Evolutionary conservation across 139 green algal species (phyloP).

Genomic region (Micractinium sp.): DNA sequence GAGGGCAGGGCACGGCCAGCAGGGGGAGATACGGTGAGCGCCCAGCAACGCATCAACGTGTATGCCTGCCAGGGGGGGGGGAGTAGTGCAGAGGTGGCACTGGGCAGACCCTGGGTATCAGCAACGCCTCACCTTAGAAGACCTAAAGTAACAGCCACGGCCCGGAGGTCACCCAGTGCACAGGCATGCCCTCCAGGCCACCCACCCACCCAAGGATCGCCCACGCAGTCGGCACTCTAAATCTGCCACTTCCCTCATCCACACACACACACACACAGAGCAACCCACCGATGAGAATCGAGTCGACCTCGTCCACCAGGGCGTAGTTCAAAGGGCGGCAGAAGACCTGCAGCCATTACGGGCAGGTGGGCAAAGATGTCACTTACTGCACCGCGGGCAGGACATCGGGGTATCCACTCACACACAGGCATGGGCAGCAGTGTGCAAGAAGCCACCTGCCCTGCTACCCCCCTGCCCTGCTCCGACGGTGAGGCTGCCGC

Average conservation of each 20-base stretch:
- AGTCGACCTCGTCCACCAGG: slow-evolving; percentile 90
- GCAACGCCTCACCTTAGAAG: too few relatives aligned
- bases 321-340: slow-evolving; percentile 73
- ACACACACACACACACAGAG: neutral
- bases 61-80: too few relatives aligned
- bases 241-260: neutral
- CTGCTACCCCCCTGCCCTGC: too few relatives aligned
- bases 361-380: neutral
- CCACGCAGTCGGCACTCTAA: too few relatives aligned
- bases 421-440: neutral
- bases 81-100: too few relatives aligned
- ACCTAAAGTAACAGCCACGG: too few relatives aligned
- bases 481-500: too few relatives aligned
- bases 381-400: neutral
- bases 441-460: neutral
- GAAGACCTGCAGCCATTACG: slow-evolving; percentile 47
- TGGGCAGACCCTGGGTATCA: too few relatives aligned
- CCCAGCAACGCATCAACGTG: too few relatives aligned
- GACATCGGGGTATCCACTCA: neutral
- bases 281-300: slow-evolving; percentile 67
- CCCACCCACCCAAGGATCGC: too few relatives aligned
- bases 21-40: neutral
- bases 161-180: too few relatives aligned
- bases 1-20: neutral
- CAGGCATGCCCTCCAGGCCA: too few relatives aligned